phyloP scores from a whole-genome alignment of 441 rosid species.

The Croton setiger region DNA sequence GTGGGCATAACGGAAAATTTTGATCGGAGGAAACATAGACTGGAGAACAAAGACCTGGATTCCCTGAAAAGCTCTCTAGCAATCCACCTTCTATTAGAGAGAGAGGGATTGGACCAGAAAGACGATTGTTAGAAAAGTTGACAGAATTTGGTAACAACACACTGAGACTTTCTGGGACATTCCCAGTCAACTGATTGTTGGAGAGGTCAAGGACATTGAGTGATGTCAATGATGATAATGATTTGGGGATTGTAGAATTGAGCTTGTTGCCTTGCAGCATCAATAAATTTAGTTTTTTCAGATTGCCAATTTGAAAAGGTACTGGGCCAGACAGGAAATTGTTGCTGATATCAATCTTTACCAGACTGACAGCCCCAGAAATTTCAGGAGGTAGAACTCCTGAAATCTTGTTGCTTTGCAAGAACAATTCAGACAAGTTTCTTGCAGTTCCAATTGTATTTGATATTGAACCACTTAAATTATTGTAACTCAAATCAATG shows the following conservation, averaged over 20 bases:
- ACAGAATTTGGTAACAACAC: slow-evolving; percentile 70
- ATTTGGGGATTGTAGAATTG: slow-evolving; percentile 57
- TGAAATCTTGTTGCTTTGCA: slow-evolving; percentile 69
- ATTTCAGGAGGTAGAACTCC: slow-evolving; percentile 70
- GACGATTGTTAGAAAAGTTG: slow-evolving; percentile 71
- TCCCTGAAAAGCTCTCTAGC: slow-evolving; percentile 80
- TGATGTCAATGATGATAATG: slow-evolving; percentile 63
- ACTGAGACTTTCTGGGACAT: slow-evolving; percentile 62
- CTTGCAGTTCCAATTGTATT: slow-evolving; percentile 48
- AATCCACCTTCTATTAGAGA: slow-evolving; percentile 64
- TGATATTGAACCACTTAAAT: slow-evolving; percentile 62
- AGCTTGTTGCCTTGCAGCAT: slow-evolving; percentile 68
- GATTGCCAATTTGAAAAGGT: slow-evolving; percentile 73
- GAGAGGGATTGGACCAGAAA: slow-evolving; percentile 83
- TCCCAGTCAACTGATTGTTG: slow-evolving; percentile 65
- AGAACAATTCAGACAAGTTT: slow-evolving; percentile 80
- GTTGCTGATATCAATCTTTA: slow-evolving; percentile 85
- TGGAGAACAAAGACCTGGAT: slow-evolving; percentile 76
- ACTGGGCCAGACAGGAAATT: slow-evolving; percentile 73
- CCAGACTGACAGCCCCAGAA: slow-evolving; percentile 61
- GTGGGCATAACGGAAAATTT: slow-evolving; percentile 59
- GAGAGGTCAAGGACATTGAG: slow-evolving; percentile 92
- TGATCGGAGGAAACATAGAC: slow-evolving; percentile 42
- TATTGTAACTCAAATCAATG: slow-evolving; percentile 71
- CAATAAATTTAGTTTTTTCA: slow-evolving; percentile 66